Evolutionary conservation across 176 grass and related monocot species (phyloP).

Genomic region (barley (Hordeum vulgare)): MorexV3_pseudomolecules_assembly NC_058523.1:445768407-445768906

Average conservation of each 20-base stretch:
- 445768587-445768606: not conserved
- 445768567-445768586: not conserved
- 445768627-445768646: not conserved
- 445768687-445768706: too few relatives aligned
- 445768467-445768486: not conserved
- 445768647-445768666: not conserved
- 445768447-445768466: not conserved
- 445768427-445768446: slow-evolving; percentile 11
- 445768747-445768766: too few relatives aligned
- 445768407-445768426: not conserved
- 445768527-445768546: not conserved
- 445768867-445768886: too few relatives aligned
- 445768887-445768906: too few relatives aligned
- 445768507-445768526: slow-evolving; percentile 5
- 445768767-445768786: too few relatives aligned
- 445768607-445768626: not conserved
- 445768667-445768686: too few relatives aligned
- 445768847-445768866: too few relatives aligned
- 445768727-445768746: too few relatives aligned
- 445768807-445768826: too few relatives aligned
- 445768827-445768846: too few relatives aligned
- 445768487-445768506: not conserved
- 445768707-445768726: too few relatives aligned
- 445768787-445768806: too few relatives aligned
- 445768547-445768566: slow-evolving; percentile 20